Conservation (phyloP, 306 rosid species). For the Quercus agrifolia region DNA sequence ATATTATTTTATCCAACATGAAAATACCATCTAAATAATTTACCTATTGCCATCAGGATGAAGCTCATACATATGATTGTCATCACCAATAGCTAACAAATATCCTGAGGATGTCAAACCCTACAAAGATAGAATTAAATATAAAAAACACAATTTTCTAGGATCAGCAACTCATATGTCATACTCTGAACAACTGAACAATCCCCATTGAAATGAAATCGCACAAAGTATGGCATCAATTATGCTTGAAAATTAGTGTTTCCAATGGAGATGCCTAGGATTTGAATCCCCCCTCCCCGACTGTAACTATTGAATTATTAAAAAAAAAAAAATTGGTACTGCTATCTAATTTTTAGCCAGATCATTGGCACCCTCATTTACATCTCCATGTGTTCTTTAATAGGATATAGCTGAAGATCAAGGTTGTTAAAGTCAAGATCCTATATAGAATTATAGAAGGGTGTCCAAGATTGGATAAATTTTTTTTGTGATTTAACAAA, state of each 20-base stretch:
- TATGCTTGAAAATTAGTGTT: neutral
- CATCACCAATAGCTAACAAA: conserved; percentile 78
- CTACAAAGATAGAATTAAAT: conserved; percentile 31
- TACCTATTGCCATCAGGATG: conserved; percentile 98
- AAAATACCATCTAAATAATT: conserved; percentile 3
- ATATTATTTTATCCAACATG: neutral
- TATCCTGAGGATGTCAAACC: conserved; percentile 68
- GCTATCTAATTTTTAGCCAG: neutral
- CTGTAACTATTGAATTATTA: no score
- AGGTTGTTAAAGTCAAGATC: neutral
- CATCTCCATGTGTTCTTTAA: neutral
- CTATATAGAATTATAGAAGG: neutral
- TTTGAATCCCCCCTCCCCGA: no score
- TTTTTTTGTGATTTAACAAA: no score
- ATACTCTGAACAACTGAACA: conserved; percentile 7
- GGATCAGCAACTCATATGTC: neutral
- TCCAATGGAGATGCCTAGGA: no score
- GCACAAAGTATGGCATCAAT: neutral
- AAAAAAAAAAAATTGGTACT: neutral
- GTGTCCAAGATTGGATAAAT: neutral
- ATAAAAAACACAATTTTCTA: neutral
- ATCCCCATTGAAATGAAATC: neutral
- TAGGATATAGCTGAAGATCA: neutral
- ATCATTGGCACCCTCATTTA: neutral
- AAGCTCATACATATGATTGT: conserved; percentile 82